These are phyloP conservation scores for Ascochyta rabiei DNA, from an alignment of 2,329 filamentous ascomycete genomes.

Conservation along the genomic window DNA sequence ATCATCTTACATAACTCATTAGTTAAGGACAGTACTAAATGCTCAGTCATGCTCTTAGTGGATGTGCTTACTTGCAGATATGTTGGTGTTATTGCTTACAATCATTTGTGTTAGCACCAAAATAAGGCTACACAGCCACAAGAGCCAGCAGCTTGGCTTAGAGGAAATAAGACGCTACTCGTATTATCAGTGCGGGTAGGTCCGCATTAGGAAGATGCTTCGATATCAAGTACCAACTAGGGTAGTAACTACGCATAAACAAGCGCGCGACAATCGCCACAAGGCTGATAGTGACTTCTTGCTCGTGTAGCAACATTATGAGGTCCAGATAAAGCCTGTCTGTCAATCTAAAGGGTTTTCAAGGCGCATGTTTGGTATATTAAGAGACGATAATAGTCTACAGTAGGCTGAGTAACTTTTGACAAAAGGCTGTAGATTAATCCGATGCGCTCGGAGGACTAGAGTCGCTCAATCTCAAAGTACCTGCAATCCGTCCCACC, in stretches of 20 bases:
- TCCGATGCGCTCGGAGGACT: constrained; percentile 6
- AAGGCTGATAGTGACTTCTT: constrained; percentile 9
- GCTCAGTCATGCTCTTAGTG: no score
- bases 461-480: constrained; percentile 21
- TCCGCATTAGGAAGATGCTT: not conserved
- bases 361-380: no score
- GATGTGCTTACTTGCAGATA: no score
- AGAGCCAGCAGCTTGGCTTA: not conserved
- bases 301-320: not conserved
- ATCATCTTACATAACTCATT: no score
- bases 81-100: no score
- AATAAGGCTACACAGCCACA: not conserved
- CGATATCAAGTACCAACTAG: constrained; percentile 1
- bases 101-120: no score
- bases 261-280: constrained; percentile 7
- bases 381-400: not conserved
- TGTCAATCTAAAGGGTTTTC: no score
- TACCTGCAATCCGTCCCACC: constrained; percentile 10
- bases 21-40: no score
- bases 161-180: not conserved
- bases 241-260: constrained; percentile 7
- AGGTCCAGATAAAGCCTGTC: no score
- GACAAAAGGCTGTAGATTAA: constrained; percentile 12
- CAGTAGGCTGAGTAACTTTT: constrained; percentile 6
- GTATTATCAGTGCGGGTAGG: not conserved